Evolutionary conservation across 2,329 filamentous ascomycete genomes (phyloP), one percentile per base, ranked within the genome.

Genomic region (Neurospora sp.): DNA sequence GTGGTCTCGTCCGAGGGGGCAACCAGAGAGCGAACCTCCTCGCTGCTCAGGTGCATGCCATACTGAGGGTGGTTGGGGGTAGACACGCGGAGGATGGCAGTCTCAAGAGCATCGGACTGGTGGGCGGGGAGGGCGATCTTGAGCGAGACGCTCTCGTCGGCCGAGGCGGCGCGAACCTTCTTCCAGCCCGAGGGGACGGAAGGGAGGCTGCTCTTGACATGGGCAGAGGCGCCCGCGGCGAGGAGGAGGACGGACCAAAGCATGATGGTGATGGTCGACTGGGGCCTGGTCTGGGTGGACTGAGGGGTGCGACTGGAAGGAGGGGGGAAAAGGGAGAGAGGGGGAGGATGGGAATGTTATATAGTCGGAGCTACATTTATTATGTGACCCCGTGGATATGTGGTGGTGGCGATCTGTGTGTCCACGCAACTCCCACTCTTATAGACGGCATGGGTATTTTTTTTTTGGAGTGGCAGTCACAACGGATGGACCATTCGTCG

Each of bases 41-140:
- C 83, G n/a, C 85, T 84, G 70, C 84, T 87, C 78, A 91, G 79
- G 74, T 91, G 87, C 74, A 84, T 81, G 41, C 89, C 89, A 76
- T 91, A 91, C 23, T 79, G 81, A 1, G 82, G 78, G 73, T 88
- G 83, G 37, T 81, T 82, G 0, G 89, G 89, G 0, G 86, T 87
- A 0, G 89, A 89, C 38, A 91, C 82, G 57, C 88, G 85, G 69
- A 89, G 81, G 10, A 89, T 82, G 6, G 80, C 83, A 74, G 87
- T 82, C 76, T 91, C 87, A 69, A 91, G 85, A 6, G 83, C 78
- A 2, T 77, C 79, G 43, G 82, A 76, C 65, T 83, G 83, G 28
- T 83, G 82, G 77, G 87, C 82, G 65, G 78, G 78, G 19, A 87
- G 79, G 6, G 83, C 82, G 66, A 87, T 78, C 33, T 80, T 83